These are phyloP conservation scores for Pouteria campechiana DNA, from an alignment of 179 eudicot genomes.

Conservation along the genomic window DNA sequence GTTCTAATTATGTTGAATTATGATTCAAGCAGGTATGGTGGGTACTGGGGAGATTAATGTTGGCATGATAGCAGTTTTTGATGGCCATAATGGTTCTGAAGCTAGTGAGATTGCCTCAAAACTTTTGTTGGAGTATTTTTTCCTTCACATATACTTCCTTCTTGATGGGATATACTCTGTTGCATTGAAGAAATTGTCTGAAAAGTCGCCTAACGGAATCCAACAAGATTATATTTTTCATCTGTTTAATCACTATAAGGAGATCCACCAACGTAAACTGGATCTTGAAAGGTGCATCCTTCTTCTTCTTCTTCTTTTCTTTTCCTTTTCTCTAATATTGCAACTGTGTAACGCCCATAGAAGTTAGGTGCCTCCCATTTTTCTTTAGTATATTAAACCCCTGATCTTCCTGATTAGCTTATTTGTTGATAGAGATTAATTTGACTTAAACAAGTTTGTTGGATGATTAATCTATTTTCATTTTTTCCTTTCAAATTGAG, in stretches of 20 bases:
- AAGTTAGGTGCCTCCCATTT: too few relatives aligned
- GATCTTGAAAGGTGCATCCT: constrained; percentile 42
- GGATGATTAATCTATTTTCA: too few relatives aligned
- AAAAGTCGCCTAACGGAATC: constrained; percentile 34
- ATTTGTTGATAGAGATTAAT: too few relatives aligned
- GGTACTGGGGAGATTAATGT: constrained; percentile 61
- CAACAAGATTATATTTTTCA: constrained; percentile 23
- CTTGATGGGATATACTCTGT: constrained; percentile 67
- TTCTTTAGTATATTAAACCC: too few relatives aligned
- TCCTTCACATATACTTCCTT: constrained; percentile 77
- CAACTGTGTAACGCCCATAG: too few relatives aligned
- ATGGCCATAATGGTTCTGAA: constrained; percentile 96
- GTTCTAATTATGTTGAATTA: background rate
- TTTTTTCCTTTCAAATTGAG: too few relatives aligned
- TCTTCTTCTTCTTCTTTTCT: background rate
- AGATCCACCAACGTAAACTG: constrained; percentile 18
- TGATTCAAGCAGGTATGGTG: constrained; percentile 37
- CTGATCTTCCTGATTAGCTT: too few relatives aligned
- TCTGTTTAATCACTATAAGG: constrained; percentile 22
- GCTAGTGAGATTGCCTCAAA: constrained; percentile 96
- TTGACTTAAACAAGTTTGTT: too few relatives aligned
- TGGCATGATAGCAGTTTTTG: constrained; percentile 83
- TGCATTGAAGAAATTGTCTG: constrained; percentile 31
- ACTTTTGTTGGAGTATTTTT: constrained; percentile 70
- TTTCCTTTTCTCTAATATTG: too few relatives aligned